Base-by-base conservation (phyloP, 441 rosid species). In the Metrosideros polymorpha region DNA sequence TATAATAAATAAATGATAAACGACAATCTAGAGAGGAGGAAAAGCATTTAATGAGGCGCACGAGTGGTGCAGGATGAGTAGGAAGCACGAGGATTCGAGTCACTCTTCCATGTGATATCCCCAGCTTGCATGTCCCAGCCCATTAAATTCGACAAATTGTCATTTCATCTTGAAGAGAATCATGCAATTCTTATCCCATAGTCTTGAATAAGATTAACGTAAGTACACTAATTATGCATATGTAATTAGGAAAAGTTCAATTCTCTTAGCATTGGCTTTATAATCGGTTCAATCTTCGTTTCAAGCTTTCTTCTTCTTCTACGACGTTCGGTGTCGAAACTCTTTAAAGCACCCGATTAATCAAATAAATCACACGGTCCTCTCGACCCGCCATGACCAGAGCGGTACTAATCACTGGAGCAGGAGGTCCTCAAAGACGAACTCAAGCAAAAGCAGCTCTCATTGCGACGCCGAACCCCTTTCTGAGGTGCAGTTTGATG, bases 61-160 rank as follows among this genome's bases (percentile, higher is more conserved):
- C 93, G 94, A 91, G 92, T 88, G 94, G 89, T 86, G 89, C 87
- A 17, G 59, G 54, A 27, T 56, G 51, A 83, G 79, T n/a, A 51
- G 35, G 35, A 54, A 27, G 76, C 76, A 85, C 51, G 42, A 79
- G 54, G 84, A 84, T 85, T 87, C 51, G 86, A 52, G 85, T 43
- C 56, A 61, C 42, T 30, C 66, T 39, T 29, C 50, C 27, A 29
- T 59, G 30, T 55, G 27, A 53, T 42, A 30, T 82, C 56, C 27
- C 52, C 57, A n/a, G 45, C 77, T 32, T 18, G 45, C 77, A 32
- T 18, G 43, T 63, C 76, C 76, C 13, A 18, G 43, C 76, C 24
- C 43, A 63, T 32, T 32, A 7, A 12, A 63, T 63, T 59, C 5
- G 71, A n/a, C 32, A 29, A 3, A 14, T 5, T 29, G n/a, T n/a